These are phyloP conservation scores for Saitozyma podzolica DNA, from an alignment of 768 basidiomycete genomes.

Conservation along the genomic window DNA sequence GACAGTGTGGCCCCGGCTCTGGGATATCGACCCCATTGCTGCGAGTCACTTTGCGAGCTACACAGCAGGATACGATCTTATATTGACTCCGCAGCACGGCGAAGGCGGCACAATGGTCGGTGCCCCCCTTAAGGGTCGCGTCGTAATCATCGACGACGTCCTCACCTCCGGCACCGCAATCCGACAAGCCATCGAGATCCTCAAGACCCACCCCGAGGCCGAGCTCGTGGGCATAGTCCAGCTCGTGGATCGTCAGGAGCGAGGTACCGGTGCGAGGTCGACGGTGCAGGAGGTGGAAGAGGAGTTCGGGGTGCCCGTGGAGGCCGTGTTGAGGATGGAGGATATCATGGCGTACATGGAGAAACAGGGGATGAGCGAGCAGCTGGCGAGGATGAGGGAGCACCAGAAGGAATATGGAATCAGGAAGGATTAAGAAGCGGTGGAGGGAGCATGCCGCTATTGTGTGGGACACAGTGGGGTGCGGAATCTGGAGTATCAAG, in stretches of 20 bases:
- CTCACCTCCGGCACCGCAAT: slow-evolving; percentile 78
- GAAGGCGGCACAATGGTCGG: slow-evolving; percentile 93
- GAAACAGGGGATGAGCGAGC: slow-evolving; percentile 62
- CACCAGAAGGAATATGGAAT: slow-evolving; percentile 74
- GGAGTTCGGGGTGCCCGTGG: slow-evolving; percentile 70
- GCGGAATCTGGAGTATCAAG: too few relatives aligned
- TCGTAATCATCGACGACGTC: slow-evolving; percentile 93
- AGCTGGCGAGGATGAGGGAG: slow-evolving; percentile 69
- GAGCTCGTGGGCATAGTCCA: slow-evolving; percentile 81
- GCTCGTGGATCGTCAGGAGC: slow-evolving; percentile 81
- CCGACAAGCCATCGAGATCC: slow-evolving; percentile 74
- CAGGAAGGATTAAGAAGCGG: slow-evolving; percentile 1
- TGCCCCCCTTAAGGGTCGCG: slow-evolving; percentile 71
- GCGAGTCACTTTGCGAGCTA: too few relatives aligned
- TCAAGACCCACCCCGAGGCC: slow-evolving; percentile 64
- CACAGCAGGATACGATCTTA: too few relatives aligned
- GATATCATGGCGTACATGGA: slow-evolving; percentile 83
- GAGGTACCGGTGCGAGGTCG: slow-evolving; percentile 68
- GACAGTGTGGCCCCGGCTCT: too few relatives aligned
- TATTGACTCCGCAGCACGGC: slow-evolving; percentile 61
- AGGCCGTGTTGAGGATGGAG: slow-evolving; percentile 77
- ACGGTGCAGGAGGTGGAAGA: slow-evolving; percentile 80
- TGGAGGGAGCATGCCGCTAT: not conserved
- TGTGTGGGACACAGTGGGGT: too few relatives aligned
- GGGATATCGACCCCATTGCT: too few relatives aligned